phyloP scores from a whole-genome alignment of 2,329 filamentous ascomycete genomes.

The Phoma sp. region DNA sequence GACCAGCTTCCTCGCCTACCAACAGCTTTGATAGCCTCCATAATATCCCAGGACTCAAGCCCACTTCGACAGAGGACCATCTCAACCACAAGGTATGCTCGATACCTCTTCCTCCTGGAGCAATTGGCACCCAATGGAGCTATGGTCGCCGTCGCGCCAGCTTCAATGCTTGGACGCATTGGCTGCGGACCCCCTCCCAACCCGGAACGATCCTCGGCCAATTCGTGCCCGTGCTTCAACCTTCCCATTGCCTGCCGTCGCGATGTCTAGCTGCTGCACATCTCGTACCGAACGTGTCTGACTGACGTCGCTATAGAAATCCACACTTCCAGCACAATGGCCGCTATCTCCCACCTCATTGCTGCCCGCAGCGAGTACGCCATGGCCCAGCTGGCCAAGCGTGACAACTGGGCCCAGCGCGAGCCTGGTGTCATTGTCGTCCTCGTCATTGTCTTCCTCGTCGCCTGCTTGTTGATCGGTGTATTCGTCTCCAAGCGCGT shows the following conservation, averaged over 20 bases:
- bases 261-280: background rate
- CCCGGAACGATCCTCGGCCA: slow-evolving; percentile 13
- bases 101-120: slow-evolving; percentile 17
- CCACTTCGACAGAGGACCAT: slow-evolving; percentile 27
- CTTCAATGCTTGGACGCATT: slow-evolving; percentile 16
- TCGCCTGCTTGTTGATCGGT: slow-evolving; percentile 58
- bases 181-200: slow-evolving; percentile 9
- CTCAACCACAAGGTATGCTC: slow-evolving; percentile 45
- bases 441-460: slow-evolving; percentile 66
- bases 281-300: slow-evolving; percentile 10
- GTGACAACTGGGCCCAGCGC: slow-evolving; percentile 63
- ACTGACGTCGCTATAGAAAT: slow-evolving; percentile 31
- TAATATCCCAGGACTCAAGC: slow-evolving; percentile 22
- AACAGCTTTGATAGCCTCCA: slow-evolving; percentile 37
- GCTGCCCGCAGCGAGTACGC: slow-evolving; percentile 47
- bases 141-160: slow-evolving; percentile 18
- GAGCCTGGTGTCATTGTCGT: slow-evolving; percentile 69
- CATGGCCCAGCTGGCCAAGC: slow-evolving; percentile 57
- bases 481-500: slow-evolving; percentile 60
- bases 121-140: slow-evolving; percentile 24
- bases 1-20: slow-evolving; percentile 37
- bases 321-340: slow-evolving; percentile 42
- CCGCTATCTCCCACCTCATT: slow-evolving; percentile 48
- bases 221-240: slow-evolving; percentile 12
- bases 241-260: slow-evolving; percentile 1